Conservation (phyloP, 176 grass and related monocot genomes). For the Musa acuminata region DNA sequence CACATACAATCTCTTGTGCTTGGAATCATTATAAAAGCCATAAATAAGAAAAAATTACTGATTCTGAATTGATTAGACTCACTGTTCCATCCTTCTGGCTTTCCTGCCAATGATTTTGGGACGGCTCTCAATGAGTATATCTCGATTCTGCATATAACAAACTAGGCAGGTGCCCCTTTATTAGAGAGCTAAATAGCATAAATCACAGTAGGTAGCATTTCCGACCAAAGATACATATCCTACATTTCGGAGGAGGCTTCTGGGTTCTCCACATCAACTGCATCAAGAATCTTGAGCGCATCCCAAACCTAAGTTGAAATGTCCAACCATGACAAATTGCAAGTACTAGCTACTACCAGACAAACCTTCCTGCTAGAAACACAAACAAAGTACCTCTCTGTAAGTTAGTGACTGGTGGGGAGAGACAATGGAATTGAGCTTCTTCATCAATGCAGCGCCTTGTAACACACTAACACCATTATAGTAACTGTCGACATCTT, state of each 20-base stretch:
- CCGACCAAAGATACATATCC: constrained; percentile 16
- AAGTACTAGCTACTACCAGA: neutral
- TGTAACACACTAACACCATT: constrained; percentile 17
- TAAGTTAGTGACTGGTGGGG: constrained; percentile 34
- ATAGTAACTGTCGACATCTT: constrained; percentile 32
- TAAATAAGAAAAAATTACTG: neutral
- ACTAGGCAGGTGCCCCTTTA: neutral
- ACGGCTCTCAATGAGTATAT: constrained; percentile 59
- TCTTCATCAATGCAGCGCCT: constrained; percentile 30
- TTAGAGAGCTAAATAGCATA: neutral
- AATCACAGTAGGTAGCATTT: neutral
- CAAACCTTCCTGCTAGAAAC: neutral
- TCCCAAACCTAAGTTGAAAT: constrained; percentile 43
- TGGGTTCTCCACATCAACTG: constrained; percentile 46
- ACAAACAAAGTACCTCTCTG: constrained; percentile 22
- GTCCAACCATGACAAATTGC: neutral
- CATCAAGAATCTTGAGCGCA: constrained; percentile 64
- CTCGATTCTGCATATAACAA: constrained; percentile 35
- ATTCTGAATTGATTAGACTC: constrained; percentile 23
- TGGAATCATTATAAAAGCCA: neutral
- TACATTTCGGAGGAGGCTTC: constrained; percentile 55
- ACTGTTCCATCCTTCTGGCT: constrained; percentile 76
- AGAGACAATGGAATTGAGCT: constrained; percentile 36
- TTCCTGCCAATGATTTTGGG: constrained; percentile 53
- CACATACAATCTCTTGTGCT: neutral